Evolutionary conservation across 495 filamentous ascomycete species (phyloP), one percentile per base, ranked within the genome.

Genomic region (Penicillium subrubescens): DNA sequence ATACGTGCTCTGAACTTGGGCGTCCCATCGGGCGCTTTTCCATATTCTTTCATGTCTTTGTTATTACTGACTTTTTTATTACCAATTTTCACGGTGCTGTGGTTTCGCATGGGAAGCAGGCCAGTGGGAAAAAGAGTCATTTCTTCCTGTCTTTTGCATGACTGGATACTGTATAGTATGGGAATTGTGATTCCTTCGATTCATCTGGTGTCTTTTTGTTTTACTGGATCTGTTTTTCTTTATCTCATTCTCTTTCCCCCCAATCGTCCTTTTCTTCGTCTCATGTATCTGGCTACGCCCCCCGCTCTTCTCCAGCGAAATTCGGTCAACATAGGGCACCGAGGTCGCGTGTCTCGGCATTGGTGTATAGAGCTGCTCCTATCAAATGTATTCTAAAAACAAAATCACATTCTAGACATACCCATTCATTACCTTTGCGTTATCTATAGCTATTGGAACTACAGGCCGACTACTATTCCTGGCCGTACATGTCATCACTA

Each of bases 161-260:
- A 75, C 69, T 67, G 71, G 75, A 71, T 71, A 71, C 71, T 81
- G 78, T 81, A 81, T 73, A 81, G 69, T 81, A 81, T 77, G 73
- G 75, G 71, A 72, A 75, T 71, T 74, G 46, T 67, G 61, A 74
- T 66, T 66, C 64, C 59, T 76, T 73, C 68, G 68, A 71, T 78
- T 77, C 70, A 71, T 74, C 65, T 73, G 71, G 71, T 75, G 71
- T 76, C 66, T 76, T 74, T 41, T 73, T 64, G 34, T 65, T 65
- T 53, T 56, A 39, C 52, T 67, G 63, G 57, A 57, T 50, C 31
- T 59, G 50, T 63, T 63, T 60, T 67, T n/a, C 6, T 56, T 56
- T 55, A 34, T 54, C 65, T 63, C 61, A 57, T 64, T 70, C 68
- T 50, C 67, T 59, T 67, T 67, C 57, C 59, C 48, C 60, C 34